A percentile compares a stretch with the other conserved stretches of the same genome.
phyloP scores from a whole-genome alignment of 2,329 filamentous ascomycete genomes.

The Cercospora nicotianae region DNA sequence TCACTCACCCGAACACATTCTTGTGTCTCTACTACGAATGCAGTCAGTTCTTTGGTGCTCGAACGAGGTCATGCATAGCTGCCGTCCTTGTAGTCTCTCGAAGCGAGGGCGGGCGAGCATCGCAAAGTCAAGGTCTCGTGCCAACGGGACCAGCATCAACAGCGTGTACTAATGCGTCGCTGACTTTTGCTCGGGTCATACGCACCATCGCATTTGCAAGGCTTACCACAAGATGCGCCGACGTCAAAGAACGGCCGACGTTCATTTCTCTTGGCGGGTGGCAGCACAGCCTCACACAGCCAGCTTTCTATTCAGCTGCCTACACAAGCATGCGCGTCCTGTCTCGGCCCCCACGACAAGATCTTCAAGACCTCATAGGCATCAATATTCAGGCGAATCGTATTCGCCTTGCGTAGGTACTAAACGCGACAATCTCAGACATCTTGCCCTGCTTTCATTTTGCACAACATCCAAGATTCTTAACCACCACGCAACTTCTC shows the following conservation, averaged over 20 bases:
- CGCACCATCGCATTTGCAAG: background rate
- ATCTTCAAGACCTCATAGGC: constrained; percentile 10
- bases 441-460: constrained; percentile 2
- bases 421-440: constrained; percentile 7
- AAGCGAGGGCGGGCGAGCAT: background rate
- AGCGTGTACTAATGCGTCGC: background rate
- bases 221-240: background rate
- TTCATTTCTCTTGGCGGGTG: constrained; percentile 6
- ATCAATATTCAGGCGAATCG: background rate
- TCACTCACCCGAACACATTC: background rate
- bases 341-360: constrained; percentile 10
- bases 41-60: background rate
- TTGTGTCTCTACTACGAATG: background rate
- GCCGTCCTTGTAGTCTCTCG: background rate
- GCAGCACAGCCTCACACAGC: constrained; percentile 14
- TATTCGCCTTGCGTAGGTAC: constrained; percentile 6
- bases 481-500: constrained; percentile 1
- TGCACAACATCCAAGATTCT: constrained; percentile 9
- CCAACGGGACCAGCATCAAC: background rate
- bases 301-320: constrained; percentile 11
- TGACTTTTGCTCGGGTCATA: background rate
- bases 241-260: background rate
- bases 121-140: background rate
- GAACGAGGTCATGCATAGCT: background rate
- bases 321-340: constrained; percentile 14